phyloP scores from a whole-genome alignment of 352 stramenopile species.

The Globisporangium barbulae region DNA sequence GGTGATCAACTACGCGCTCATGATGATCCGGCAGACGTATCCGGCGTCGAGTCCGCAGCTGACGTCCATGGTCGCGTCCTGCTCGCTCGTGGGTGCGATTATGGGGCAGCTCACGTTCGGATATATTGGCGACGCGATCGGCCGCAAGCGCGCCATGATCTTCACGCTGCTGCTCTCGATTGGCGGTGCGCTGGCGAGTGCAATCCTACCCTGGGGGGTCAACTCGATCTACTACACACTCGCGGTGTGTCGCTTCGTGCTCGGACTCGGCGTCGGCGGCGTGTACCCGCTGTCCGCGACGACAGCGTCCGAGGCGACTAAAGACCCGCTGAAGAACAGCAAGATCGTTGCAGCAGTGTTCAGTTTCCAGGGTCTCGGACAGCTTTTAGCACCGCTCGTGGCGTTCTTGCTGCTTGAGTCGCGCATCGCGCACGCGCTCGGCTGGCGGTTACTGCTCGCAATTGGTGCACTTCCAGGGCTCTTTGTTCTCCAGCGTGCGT shows the following conservation, averaged over 20 bases:
- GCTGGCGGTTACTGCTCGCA: constrained; percentile 11
- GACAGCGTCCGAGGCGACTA: constrained; percentile 29
- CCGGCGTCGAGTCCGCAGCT: constrained; percentile 46
- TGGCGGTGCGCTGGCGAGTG: constrained; percentile 49
- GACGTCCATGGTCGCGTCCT: constrained; percentile 63
- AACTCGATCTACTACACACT: constrained; percentile 61
- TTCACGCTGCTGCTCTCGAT: constrained; percentile 72
- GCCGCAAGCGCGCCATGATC: constrained; percentile 71
- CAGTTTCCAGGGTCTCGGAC: constrained; percentile 17
- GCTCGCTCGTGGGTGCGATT: constrained; percentile 77
- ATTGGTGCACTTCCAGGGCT: constrained; percentile 7
- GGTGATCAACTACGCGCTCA: constrained; percentile 23
- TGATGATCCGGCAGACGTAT: constrained; percentile 40
- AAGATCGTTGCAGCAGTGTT: constrained; percentile 39
- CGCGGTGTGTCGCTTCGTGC: constrained; percentile 61
- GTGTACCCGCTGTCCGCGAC: constrained; percentile 83
- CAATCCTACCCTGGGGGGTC: constrained; percentile 53
- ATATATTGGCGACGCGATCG: constrained; percentile 68
- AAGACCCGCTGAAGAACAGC: constrained; percentile 43
- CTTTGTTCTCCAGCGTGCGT: constrained; percentile 14
- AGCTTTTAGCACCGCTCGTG: constrained; percentile 10
- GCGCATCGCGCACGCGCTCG: constrained; percentile 6
- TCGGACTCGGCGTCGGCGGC: constrained; percentile 75
- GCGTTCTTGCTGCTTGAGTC: constrained; percentile 14
- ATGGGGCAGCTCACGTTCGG: constrained; percentile 76